Evolutionary conservation across 306 rosid species (phyloP), one percentile per base, ranked within the genome.

Genomic region (Dryas alaskensis): DNA sequence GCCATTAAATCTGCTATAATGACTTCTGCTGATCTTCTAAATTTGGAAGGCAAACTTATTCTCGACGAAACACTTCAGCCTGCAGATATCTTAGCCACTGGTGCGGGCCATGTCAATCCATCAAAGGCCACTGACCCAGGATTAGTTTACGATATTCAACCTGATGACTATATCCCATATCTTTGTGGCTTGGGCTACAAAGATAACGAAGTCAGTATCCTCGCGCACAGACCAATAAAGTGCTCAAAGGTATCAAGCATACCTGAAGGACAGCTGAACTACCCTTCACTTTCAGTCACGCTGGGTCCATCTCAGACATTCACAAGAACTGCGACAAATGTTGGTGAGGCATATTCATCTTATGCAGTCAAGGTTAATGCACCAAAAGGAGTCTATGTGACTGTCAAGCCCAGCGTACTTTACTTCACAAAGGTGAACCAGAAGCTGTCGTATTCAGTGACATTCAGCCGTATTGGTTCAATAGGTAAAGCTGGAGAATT

Each of bases 61-160:
- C 77, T 75, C 13, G 90, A 88, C 59, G 87, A 88, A 79, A 82
- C 80, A 75, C 83, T 81, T 65, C 47, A 54, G 52, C 87, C 84
- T 13, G 93, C 92, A 69, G 79, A 90, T 72, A 2, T 86, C 76
- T 84, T 90, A 60, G 89, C 97, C 88, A 84, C 72, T 0, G 92
- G 97, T 42, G 79, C 93, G 7, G 93, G 97, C 57, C 97, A 90
- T 25, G 92, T 88, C 80, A 88, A 87, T 81, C 97, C 92, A 76
- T 73, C 86, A 67, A 87, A 69, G 73, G 93, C 97, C 57, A 79
- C 85, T 67, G 85, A 90, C 40, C 97, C 93, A 0, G 93, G 97
- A 31, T 77, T 88, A 57, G 80, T 88, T 65, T 90, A 88, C 52
- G 92, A 90, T 59, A 85, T 88, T 40, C 67, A 79, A 57, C 92